These are phyloP conservation scores for Hyaloscypha bicolor DNA, from an alignment of 495 filamentous ascomycete species.

Conservation along the genomic window DNA sequence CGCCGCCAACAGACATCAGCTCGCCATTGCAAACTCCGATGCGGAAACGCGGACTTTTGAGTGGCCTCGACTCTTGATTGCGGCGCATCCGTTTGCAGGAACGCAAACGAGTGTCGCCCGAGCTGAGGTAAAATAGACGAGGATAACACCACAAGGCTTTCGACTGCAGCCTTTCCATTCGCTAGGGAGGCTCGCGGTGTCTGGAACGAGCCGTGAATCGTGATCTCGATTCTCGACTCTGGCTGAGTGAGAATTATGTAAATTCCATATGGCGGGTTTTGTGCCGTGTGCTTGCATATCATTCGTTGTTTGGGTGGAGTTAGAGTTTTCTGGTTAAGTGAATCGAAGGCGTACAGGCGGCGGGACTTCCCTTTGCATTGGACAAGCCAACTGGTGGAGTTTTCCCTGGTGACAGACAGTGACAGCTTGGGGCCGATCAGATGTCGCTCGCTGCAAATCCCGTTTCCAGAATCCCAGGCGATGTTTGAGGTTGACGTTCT, in stretches of 20 bases:
- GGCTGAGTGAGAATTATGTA: background rate
- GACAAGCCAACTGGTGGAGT: background rate
- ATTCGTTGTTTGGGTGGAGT: background rate
- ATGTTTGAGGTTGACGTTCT: constrained; percentile 2
- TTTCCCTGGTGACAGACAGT: background rate
- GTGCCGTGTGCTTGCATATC: background rate
- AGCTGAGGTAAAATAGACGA: constrained; percentile 9
- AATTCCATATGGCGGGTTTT: background rate
- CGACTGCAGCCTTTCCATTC: background rate
- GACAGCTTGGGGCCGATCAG: background rate
- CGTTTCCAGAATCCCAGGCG: background rate
- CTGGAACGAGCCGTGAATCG: background rate
- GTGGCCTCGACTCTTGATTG: background rate
- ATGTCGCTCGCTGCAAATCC: background rate
- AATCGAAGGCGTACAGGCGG: background rate
- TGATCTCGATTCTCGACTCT: background rate
- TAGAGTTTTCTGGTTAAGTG: background rate
- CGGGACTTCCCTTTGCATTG: background rate
- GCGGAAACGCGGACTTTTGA: background rate
- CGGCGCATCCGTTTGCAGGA: background rate
- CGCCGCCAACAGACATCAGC: background rate
- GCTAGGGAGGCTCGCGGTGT: background rate
- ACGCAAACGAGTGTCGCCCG: background rate
- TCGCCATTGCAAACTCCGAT: background rate
- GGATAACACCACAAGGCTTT: background rate